Evolutionary conservation across 2,329 filamentous ascomycete genomes (phyloP).

Genomic region (Cercospora sp.): DNA sequence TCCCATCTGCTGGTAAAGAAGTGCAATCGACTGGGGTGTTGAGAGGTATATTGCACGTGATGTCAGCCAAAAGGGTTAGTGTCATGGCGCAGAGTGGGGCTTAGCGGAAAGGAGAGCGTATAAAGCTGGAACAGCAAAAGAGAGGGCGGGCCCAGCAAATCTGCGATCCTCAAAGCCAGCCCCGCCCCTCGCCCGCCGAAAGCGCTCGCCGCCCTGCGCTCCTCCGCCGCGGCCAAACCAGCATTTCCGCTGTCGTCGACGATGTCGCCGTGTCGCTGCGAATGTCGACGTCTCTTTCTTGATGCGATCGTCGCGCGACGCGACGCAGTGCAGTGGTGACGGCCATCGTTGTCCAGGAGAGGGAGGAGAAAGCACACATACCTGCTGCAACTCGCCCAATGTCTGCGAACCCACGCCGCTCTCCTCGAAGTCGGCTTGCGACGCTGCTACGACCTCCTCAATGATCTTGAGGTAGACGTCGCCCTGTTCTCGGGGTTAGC

Average conservation of each 20-base stretch:
- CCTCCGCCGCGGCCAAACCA: conserved; percentile 25
- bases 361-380: conserved; percentile 48
- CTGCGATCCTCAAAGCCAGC: conserved; percentile 44
- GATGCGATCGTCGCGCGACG: neutral
- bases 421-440: conserved; percentile 94
- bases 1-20: neutral
- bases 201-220: conserved; percentile 14
- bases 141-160: conserved; percentile 43
- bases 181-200: conserved; percentile 44
- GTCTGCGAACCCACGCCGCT: conserved; percentile 86
- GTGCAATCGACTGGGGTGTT: neutral
- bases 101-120: conserved; percentile 38
- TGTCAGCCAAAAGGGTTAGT: conserved; percentile 40
- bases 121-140: conserved; percentile 50
- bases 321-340: neutral
- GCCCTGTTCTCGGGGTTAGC: conserved; percentile 54
- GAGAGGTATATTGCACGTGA: conserved; percentile 28
- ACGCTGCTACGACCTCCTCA: conserved; percentile 64
- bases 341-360: neutral
- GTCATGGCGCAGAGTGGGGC: conserved; percentile 25
- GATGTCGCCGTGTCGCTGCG: neutral
- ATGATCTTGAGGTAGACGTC: conserved; percentile 88
- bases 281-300: neutral
- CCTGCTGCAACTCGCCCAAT: conserved; percentile 82
- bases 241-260: conserved; percentile 2